Percentiles rank a stretch among this genome's conserved stretches.
Evolutionary conservation across 768 basidiomycete genomes (phyloP).

Genomic region (Agaricus blazei): DNA sequence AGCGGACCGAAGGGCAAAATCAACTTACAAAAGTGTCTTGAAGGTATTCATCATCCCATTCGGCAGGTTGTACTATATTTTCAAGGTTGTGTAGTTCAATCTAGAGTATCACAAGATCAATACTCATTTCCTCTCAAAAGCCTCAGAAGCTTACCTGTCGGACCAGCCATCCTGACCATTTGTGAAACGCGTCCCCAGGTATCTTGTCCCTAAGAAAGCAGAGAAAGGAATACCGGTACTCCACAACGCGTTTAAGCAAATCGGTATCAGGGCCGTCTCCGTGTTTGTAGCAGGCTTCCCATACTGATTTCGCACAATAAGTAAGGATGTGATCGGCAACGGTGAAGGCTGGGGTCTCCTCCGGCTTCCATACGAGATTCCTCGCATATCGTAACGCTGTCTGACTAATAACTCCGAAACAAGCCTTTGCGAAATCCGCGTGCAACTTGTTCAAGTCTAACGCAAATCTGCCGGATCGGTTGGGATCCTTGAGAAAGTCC

Average conservation of each 20-base stretch:
- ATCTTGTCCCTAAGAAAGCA: not conserved
- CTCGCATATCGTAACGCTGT: not conserved
- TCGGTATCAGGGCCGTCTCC: not conserved
- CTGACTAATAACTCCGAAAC: not conserved
- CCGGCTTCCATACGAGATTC: not conserved
- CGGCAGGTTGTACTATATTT: not conserved
- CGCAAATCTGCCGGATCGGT: not conserved
- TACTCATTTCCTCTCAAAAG: not conserved
- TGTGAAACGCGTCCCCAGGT: not conserved
- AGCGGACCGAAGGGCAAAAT: not conserved
- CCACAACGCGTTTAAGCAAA: not conserved
- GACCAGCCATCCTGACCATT: not conserved
- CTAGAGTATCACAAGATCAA: not conserved
- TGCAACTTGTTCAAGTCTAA: not conserved
- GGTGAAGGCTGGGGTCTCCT: not conserved
- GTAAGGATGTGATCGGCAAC: not conserved
- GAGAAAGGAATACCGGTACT: not conserved
- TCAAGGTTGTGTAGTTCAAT: not conserved
- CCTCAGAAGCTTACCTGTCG: not conserved
- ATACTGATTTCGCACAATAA: not conserved
- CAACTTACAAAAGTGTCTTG: slow-evolving; percentile 3
- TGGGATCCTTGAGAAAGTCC: slow-evolving; percentile 1
- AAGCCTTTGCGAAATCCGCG: not conserved
- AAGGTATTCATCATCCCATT: slow-evolving; percentile 1
- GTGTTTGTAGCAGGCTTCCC: not conserved